These are phyloP conservation scores for Myxozyma geophila DNA, from an alignment of 805 yeast species.

Conservation along the genomic window DNA sequence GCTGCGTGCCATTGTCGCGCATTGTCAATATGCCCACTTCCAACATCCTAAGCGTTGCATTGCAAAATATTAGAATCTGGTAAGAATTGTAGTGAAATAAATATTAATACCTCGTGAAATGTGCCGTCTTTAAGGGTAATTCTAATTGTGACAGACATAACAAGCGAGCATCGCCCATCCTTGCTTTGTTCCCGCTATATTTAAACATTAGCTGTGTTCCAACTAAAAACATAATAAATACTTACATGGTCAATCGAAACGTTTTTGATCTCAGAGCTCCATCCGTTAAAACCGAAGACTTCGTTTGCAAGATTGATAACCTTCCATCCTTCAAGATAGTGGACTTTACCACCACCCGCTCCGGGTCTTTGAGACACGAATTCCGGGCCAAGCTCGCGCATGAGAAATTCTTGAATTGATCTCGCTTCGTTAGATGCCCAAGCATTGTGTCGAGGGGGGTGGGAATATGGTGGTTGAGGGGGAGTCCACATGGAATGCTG, in stretches of 20 bases:
- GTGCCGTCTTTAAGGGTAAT: slow-evolving; percentile 82
- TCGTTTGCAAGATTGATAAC: slow-evolving; percentile 73
- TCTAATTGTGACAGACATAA: slow-evolving; percentile 54
- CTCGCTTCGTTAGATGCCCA: slow-evolving; percentile 37
- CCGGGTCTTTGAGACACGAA: slow-evolving; percentile 65
- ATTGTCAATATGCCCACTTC: slow-evolving; percentile 72
- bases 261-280: slow-evolving; percentile 67
- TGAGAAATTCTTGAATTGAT: slow-evolving; percentile 40
- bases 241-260: slow-evolving; percentile 62
- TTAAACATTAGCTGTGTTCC: background rate
- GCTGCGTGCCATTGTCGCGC: slow-evolving; percentile 61
- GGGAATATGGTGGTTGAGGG: slow-evolving; percentile 6
- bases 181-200: slow-evolving; percentile 17
- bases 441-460: slow-evolving; percentile 4
- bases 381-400: slow-evolving; percentile 60
- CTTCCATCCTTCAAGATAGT: slow-evolving; percentile 76
- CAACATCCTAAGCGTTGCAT: slow-evolving; percentile 53
- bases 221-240: slow-evolving; percentile 32
- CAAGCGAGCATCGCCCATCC: slow-evolving; percentile 25
- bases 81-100: background rate
- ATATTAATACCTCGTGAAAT: slow-evolving; percentile 56
- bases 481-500: slow-evolving; percentile 22
- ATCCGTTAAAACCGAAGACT: slow-evolving; percentile 78
- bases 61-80: background rate
- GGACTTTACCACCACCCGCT: slow-evolving; percentile 57